Percentiles rank a stretch among this genome's conserved stretches.
phyloP scores from a whole-genome alignment of 2,329 filamentous ascomycete species.

The Ophiocordyceps camponoti-saundersi region DNA sequence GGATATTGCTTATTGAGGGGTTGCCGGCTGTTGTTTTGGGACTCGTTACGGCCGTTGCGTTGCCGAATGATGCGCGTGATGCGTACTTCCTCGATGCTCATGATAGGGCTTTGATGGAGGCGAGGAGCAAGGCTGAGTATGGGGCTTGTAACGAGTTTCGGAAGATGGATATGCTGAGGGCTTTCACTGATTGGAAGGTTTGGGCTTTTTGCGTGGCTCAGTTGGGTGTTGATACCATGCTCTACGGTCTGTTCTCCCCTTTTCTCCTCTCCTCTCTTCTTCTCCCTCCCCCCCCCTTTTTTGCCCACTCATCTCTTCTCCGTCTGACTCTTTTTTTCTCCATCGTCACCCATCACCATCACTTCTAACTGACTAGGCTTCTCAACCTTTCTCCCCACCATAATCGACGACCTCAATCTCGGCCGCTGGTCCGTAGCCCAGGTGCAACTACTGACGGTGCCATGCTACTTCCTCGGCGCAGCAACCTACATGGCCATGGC shows the following conservation, averaged over 20 bases:
- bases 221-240: slow-evolving; percentile 59
- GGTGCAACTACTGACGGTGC: slow-evolving; percentile 62
- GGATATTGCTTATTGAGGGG: slow-evolving; percentile 45
- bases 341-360: too few relatives aligned
- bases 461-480: slow-evolving; percentile 59
- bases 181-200: slow-evolving; percentile 60
- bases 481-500: slow-evolving; percentile 50
- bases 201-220: slow-evolving; percentile 53
- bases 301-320: too few relatives aligned
- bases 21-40: slow-evolving; percentile 22
- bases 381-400: slow-evolving; percentile 63
- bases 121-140: slow-evolving; percentile 21
- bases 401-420: slow-evolving; percentile 44
- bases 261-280: too few relatives aligned
- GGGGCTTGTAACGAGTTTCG: slow-evolving; percentile 29
- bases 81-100: slow-evolving; percentile 42
- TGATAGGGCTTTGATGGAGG: slow-evolving; percentile 49
- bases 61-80: slow-evolving; percentile 25
- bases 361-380: slow-evolving; percentile 30
- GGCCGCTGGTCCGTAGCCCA: slow-evolving; percentile 45
- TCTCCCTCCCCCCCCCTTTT: too few relatives aligned
- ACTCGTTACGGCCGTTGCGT: slow-evolving; percentile 14
- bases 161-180: slow-evolving; percentile 46
- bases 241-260: slow-evolving; percentile 33
- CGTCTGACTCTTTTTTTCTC: too few relatives aligned